A percentile compares a stretch with the other conserved stretches of the same genome.
phyloP scores from a whole-genome alignment of 2,329 filamentous ascomycete species.

The Helotiales sp. region DNA sequence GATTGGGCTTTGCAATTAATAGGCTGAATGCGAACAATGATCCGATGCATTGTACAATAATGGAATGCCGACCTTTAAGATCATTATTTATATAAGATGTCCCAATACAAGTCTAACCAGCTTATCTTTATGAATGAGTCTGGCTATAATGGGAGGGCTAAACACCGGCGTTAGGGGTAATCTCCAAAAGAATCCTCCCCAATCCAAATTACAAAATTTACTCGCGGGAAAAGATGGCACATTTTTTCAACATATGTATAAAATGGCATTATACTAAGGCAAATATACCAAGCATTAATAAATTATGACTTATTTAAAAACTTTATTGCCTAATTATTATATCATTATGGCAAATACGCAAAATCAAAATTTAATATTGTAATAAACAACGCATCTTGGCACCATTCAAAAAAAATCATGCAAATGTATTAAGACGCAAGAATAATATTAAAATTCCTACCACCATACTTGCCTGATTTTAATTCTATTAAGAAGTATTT shows the following conservation, averaged over 20 bases:
- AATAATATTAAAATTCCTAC: constrained; percentile 33
- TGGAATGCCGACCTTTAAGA: constrained; percentile 45
- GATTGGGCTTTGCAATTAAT: neutral
- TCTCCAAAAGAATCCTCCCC: too few species aligned
- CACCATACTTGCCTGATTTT: constrained; percentile 33
- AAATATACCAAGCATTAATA: constrained; percentile 41
- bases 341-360: constrained; percentile 41
- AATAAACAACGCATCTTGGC: constrained; percentile 47
- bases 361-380: constrained; percentile 45
- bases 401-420: constrained; percentile 39
- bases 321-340: constrained; percentile 44
- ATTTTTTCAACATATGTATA: too few species aligned
- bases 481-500: constrained; percentile 40
- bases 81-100: constrained; percentile 44
- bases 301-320: constrained; percentile 41
- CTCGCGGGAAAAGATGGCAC: too few species aligned
- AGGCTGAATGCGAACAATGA: neutral
- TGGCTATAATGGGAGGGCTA: constrained; percentile 44
- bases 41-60: constrained; percentile 39
- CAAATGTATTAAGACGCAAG: constrained; percentile 38
- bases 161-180: too few species aligned
- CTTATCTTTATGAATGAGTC: constrained; percentile 47
- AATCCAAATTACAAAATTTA: too few species aligned
- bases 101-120: constrained; percentile 43
- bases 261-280: constrained; percentile 37